These are phyloP conservation scores for Atkinsonella hypoxylon DNA, from an alignment of 2,329 filamentous ascomycete genomes.

Conservation along the genomic window DNA sequence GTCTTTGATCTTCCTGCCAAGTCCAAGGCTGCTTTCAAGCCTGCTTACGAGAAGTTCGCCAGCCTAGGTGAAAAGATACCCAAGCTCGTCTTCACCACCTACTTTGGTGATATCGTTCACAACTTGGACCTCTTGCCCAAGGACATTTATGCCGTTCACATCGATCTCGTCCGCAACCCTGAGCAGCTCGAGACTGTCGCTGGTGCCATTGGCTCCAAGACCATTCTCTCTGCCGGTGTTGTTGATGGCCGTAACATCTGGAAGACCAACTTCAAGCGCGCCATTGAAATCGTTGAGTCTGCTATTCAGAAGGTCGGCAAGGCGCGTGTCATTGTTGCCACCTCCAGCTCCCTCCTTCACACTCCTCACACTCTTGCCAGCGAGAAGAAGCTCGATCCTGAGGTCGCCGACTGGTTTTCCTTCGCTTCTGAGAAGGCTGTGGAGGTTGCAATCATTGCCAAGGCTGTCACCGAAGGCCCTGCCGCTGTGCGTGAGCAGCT, in stretches of 20 bases:
- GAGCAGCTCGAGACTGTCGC: slow-evolving; percentile 89
- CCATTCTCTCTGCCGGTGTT: slow-evolving; percentile 87
- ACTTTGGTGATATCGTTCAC: slow-evolving; percentile 99
- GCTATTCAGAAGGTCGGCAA: slow-evolving; percentile 92
- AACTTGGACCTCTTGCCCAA: slow-evolving; percentile 85
- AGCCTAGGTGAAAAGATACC: slow-evolving; percentile 69
- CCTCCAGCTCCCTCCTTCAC: slow-evolving; percentile 95
- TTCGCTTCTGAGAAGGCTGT: slow-evolving; percentile 91
- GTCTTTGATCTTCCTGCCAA: slow-evolving; percentile 87
- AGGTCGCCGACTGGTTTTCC: slow-evolving; percentile 96
- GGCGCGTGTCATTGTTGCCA: slow-evolving; percentile 93
- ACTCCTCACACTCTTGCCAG: slow-evolving; percentile 94
- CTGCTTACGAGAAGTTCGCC: slow-evolving; percentile 82
- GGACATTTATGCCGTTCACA: slow-evolving; percentile 73
- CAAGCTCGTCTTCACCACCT: slow-evolving; percentile 83
- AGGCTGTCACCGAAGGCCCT: slow-evolving; percentile 89
- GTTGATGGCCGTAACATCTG: slow-evolving; percentile 99
- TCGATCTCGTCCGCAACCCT: slow-evolving; percentile 95
- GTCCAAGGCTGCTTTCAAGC: slow-evolving; percentile 96
- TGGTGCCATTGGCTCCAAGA: slow-evolving; percentile 72
- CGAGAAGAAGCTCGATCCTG: slow-evolving; percentile 94
- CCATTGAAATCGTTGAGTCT: slow-evolving; percentile 80
- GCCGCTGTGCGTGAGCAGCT: slow-evolving; percentile 77
- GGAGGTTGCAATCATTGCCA: slow-evolving; percentile 87
- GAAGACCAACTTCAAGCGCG: slow-evolving; percentile 98